Conservation (phyloP, 495 filamentous ascomycete genomes). For the Cercophora scortea region DNA sequence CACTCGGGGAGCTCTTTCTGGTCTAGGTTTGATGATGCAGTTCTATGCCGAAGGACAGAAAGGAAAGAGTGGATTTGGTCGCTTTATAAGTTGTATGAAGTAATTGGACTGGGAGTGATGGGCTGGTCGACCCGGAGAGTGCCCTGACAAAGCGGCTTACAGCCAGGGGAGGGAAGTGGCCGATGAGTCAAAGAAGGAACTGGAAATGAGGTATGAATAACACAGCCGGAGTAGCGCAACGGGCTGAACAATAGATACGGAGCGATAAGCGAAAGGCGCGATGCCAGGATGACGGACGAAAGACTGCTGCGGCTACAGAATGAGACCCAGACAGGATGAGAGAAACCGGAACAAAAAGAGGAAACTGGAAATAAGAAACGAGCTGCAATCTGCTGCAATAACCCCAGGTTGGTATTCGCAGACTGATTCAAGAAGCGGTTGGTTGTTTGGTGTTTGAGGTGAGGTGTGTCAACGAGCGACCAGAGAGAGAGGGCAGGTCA, state of each 20-base stretch:
- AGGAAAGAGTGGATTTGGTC: not conserved
- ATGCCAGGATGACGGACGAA: not conserved
- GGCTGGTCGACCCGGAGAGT: not conserved
- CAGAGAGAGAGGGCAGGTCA: not conserved
- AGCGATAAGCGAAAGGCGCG: not conserved
- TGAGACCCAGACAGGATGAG: not conserved
- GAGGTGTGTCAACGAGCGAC: not conserved
- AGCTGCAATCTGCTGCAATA: not conserved
- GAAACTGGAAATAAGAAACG: no score
- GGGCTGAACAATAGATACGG: not conserved
- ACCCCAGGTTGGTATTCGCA: not conserved
- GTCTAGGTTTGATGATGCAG: no score
- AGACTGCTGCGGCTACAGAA: not conserved
- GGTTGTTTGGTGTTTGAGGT: not conserved
- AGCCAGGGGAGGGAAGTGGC: not conserved
- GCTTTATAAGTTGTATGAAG: no score
- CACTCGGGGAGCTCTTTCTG: no score
- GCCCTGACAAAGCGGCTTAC: not conserved
- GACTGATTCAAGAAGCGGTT: not conserved
- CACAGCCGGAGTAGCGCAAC: not conserved
- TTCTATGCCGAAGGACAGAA: not conserved
- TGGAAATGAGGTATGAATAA: not conserved
- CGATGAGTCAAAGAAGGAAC: conserved; percentile 2
- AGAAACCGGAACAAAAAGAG: not conserved
- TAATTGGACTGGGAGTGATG: not conserved